Evolutionary conservation across 2,329 filamentous ascomycete genomes (phyloP).

Genomic region (Parastagonospora nodorum): DNA sequence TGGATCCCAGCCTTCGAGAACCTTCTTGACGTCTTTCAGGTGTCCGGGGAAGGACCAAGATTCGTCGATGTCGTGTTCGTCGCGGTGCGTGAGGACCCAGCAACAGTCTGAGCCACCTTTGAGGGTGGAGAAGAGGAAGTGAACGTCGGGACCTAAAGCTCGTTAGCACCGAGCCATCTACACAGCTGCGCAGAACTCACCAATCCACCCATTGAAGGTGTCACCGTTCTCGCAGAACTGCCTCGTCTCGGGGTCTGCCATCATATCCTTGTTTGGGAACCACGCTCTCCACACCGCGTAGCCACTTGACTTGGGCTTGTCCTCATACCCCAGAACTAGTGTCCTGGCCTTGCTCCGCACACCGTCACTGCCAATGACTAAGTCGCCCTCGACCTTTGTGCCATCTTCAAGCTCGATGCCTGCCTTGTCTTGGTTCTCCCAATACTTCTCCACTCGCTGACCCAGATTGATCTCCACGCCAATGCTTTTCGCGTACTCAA

Average conservation of each 20-base stretch:
- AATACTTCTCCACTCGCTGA: constrained; percentile 58
- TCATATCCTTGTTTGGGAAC: constrained; percentile 46
- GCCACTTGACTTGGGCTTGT: constrained; percentile 58
- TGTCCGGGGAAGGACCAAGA: constrained; percentile 44
- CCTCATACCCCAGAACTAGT: constrained; percentile 58
- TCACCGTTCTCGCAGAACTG: constrained; percentile 47
- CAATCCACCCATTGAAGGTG: constrained; percentile 47
- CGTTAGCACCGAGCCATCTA: background rate
- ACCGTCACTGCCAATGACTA: constrained; percentile 59
- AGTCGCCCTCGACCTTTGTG: constrained; percentile 53
- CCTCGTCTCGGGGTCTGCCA: constrained; percentile 43
- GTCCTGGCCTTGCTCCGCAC: constrained; percentile 58
- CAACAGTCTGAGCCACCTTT: constrained; percentile 45
- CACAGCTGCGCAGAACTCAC: constrained; percentile 10
- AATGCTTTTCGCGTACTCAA: constrained; percentile 61
- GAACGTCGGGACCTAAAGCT: constrained; percentile 40
- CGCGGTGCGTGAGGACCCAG: constrained; percentile 45
- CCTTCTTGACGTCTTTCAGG: constrained; percentile 38
- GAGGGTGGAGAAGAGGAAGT: constrained; percentile 47
- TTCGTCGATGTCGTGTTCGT: constrained; percentile 43
- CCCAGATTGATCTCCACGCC: constrained; percentile 62
- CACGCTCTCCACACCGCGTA: constrained; percentile 61
- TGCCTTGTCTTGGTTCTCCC: constrained; percentile 57
- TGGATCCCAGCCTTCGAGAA: constrained; percentile 41
- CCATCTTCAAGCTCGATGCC: constrained; percentile 59